Percentiles rank a stretch among this genome's conserved stretches.
These are phyloP conservation scores for Peniophora sp. DNA, from an alignment of 1,284 basidiomycete genomes.

Conservation along the genomic window DNA sequence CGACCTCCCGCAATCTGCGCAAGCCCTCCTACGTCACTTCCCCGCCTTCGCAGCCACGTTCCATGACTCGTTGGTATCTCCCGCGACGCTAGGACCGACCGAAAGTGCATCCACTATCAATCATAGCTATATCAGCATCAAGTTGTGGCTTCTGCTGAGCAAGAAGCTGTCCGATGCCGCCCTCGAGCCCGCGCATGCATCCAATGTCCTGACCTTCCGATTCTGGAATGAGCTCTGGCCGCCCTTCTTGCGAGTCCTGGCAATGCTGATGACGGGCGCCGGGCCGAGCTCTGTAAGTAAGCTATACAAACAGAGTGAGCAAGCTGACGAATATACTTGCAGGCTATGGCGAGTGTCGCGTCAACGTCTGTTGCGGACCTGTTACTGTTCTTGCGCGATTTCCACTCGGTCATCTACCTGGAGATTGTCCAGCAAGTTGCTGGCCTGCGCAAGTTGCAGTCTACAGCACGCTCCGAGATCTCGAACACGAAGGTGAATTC, in stretches of 20 bases:
- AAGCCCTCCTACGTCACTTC: constrained; percentile 40
- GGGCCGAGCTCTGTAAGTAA: constrained; percentile 39
- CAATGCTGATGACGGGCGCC: constrained; percentile 38
- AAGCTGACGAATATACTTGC: constrained; percentile 1
- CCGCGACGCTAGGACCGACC: background rate
- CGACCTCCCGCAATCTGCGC: constrained; percentile 27
- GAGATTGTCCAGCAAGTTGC: constrained; percentile 42
- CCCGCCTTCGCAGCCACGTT: constrained; percentile 39
- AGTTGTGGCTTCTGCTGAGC: constrained; percentile 57
- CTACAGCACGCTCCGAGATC: constrained; percentile 7
- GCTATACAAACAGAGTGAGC: background rate
- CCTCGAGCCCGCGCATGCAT: constrained; percentile 10
- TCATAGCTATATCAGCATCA: constrained; percentile 58
- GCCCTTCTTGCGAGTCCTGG: constrained; percentile 48
- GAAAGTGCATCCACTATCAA: constrained; percentile 45
- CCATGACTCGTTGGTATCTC: constrained; percentile 28
- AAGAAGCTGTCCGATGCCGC: constrained; percentile 7
- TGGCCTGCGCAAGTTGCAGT: constrained; percentile 13
- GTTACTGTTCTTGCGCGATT: constrained; percentile 51
- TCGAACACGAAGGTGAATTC: constrained; percentile 10
- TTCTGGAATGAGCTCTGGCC: constrained; percentile 74
- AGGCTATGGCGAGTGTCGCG: constrained; percentile 50
- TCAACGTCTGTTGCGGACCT: constrained; percentile 58
- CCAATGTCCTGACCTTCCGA: constrained; percentile 28
- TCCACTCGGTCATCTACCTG: constrained; percentile 44